Evolutionary conservation across 192 early-diverging fungal genomes (phyloP).

Genomic region (Mortierella alpina): DNA sequence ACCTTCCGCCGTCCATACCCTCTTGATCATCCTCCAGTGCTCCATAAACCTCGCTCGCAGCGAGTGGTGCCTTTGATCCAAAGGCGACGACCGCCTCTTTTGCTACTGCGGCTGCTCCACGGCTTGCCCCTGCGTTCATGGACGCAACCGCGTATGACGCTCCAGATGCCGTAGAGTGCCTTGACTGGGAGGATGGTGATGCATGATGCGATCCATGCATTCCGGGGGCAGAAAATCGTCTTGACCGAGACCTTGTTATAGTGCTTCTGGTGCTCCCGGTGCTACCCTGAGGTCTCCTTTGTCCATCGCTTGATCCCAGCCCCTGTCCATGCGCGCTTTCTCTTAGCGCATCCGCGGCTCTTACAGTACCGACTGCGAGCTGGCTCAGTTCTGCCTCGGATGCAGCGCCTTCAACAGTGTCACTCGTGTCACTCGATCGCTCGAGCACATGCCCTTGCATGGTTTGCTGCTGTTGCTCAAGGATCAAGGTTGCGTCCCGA

Average conservation of each 20-base stretch:
- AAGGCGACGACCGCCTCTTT: no score
- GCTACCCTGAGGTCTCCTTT: no score
- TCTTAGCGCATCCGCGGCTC: no score
- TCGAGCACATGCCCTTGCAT: no score
- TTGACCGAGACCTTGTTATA: constrained; percentile 17
- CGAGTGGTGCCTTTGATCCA: neutral
- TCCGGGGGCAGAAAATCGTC: constrained; percentile 33
- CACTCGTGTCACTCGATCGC: no score
- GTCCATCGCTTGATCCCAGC: no score
- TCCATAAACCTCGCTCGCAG: no score
- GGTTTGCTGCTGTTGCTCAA: constrained; percentile 21
- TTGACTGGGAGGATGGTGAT: constrained; percentile 4
- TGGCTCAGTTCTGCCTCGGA: no score
- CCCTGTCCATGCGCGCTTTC: no score
- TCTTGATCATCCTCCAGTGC: neutral
- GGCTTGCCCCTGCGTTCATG: neutral
- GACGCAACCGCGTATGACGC: neutral
- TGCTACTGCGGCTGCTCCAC: neutral
- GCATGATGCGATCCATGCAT: constrained; percentile 8
- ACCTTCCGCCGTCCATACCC: neutral
- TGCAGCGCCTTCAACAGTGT: no score
- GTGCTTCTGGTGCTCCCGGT: constrained; percentile 4
- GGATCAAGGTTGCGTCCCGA: constrained; percentile 30
- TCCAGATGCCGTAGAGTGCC: neutral
- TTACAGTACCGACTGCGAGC: no score